Base-by-base conservation (phyloP, 1,284 basidiomycete genomes). In the Athelia psychrophila region DNA sequence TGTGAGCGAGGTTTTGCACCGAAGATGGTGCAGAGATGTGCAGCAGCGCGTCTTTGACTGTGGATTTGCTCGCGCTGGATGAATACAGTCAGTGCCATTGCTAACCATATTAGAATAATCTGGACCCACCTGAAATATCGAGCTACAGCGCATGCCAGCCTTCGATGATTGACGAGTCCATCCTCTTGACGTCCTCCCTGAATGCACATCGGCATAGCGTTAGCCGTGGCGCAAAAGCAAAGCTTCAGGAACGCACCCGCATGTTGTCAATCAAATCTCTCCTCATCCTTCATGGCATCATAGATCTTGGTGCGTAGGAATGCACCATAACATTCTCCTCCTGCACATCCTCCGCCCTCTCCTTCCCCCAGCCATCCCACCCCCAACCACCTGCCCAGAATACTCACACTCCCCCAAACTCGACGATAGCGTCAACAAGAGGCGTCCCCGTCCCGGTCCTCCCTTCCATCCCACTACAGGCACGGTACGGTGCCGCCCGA, bases 151-250 rank as follows among this genome's bases (percentile, higher is more conserved):
- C 87, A 56, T 94, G 85, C 84, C 94, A 98, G 49, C 95, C 95
- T 69, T 98, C 95, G 25, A 96, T 79, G 23, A 93, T 86, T 22
- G 93, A 87, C 3, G 91, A 93, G 65, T 97, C 95, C 96, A 56
- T 99, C 96, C 71, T 99, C 96, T 73, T 99, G 96, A 57, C 95
- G 91, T 0, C 95, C 95, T 30, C 91, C 84, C 80, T 94, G 55
- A 3, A 98, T 15, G 94, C 93, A 67, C 83, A 86, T 54, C 85
- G 74, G 58, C 6, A 27, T 46, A 53, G 47, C 10, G 32, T 52
- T n/a, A n/a, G 46, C 24, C 2, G 35, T 12, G 25, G 20, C 44
- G 30, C 49, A 47, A 22, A 36, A 35, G 48, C 47, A 56, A 27
- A 45, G 46, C 52, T 50, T 36, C 44, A 51, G 2, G 44, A 36